Conservation (phyloP, 306 rosid species). For the Clitoria ternatea region DNA sequence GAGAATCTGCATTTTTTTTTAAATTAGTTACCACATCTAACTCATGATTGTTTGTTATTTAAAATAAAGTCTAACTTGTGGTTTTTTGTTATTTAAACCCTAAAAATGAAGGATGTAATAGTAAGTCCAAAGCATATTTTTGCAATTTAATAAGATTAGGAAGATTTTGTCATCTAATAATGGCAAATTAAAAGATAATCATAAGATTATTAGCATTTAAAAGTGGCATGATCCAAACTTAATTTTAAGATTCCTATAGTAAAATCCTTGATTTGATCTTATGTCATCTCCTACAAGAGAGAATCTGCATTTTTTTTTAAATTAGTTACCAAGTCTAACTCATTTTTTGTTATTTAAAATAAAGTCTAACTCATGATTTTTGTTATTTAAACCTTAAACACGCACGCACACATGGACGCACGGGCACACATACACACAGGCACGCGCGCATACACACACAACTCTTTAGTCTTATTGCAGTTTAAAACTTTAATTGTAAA, state of each 20-base stretch:
- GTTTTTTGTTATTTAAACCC: no score
- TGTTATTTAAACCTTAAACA: no score
- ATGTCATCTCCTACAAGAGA: background rate
- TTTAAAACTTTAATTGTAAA: no score
- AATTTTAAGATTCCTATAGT: conserved; percentile 12
- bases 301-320: background rate
- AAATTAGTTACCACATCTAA: background rate
- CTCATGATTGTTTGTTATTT: no score
- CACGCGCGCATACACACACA: no score
- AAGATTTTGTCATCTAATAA: background rate
- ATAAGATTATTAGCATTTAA: conserved; percentile 10
- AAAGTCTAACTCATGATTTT: no score
- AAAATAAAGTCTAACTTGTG: no score
- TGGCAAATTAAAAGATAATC: conserved; percentile 16
- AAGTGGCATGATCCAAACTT: conserved; percentile 20
- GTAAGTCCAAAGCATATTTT: conserved; percentile 15
- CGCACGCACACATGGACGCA: no score
- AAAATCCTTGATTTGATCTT: conserved; percentile 5
- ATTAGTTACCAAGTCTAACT: background rate
- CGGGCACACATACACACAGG: no score
- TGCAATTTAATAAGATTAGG: conserved; percentile 15
- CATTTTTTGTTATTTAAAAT: no score
- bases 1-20: background rate
- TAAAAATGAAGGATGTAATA: conserved; percentile 12
- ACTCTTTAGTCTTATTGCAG: no score